Percentiles rank a stretch among this genome's conserved stretches.
Conservation (phyloP, 441 rosid genomes). For the Adansonia grandidieri region DNA sequence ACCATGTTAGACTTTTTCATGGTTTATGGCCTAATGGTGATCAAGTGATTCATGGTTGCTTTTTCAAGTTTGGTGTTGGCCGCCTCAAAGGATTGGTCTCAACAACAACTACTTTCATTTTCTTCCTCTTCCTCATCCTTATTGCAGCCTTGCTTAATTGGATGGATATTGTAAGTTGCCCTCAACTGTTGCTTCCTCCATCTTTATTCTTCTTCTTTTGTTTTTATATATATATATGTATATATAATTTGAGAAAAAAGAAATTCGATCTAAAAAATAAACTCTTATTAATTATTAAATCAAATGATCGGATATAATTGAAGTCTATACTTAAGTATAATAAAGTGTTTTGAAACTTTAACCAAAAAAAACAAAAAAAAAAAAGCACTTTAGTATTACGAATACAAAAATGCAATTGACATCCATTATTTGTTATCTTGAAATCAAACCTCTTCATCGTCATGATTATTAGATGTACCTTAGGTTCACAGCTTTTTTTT, state of each 20-base stretch:
- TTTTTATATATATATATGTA: no score
- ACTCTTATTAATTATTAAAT: no score
- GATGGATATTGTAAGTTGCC: slow-evolving; percentile 21
- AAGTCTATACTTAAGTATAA: no score
- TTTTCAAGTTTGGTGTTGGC: neutral
- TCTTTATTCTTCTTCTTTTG: no score
- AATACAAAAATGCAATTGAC: neutral
- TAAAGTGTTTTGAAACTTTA: no score
- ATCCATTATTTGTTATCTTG: neutral
- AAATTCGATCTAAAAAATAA: neutral
- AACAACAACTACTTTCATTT: neutral
- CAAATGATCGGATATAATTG: neutral
- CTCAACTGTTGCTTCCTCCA: neutral
- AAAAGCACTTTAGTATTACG: neutral
- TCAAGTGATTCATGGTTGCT: neutral
- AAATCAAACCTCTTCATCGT: no score
- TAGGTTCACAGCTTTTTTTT: no score
- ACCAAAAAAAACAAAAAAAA: no score
- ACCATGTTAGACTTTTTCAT: neutral
- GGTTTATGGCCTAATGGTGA: neutral
- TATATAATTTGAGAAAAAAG: neutral
- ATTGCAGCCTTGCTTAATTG: neutral
- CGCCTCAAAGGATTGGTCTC: slow-evolving; percentile 12
- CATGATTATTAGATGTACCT: no score
- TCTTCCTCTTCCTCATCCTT: neutral